phyloP scores from a whole-genome alignment of 2,329 filamentous ascomycete genomes.

The Nemania serpens region DNA sequence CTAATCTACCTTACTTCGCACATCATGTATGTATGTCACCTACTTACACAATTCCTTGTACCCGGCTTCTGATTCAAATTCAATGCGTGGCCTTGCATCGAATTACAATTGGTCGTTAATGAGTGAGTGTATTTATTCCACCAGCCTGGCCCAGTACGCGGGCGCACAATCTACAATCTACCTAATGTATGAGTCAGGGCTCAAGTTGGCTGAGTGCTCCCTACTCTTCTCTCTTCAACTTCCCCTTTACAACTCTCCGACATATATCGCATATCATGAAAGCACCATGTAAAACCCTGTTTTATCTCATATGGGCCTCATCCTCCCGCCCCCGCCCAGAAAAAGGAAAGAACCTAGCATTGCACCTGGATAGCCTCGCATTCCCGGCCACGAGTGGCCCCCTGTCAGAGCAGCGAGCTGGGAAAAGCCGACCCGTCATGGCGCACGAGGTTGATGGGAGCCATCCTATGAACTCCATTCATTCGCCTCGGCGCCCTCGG shows the following conservation, averaged over 20 bases:
- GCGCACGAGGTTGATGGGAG: background rate
- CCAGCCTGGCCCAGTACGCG: background rate
- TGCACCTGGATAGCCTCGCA: background rate
- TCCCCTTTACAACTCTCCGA: background rate
- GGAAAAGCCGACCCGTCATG: background rate
- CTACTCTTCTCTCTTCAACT: background rate
- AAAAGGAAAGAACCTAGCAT: background rate
- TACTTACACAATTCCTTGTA: no score
- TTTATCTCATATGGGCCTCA: background rate
- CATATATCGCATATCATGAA: background rate
- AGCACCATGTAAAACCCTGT: background rate
- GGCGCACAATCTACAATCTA: constrained; percentile 7
- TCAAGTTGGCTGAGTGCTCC: constrained; percentile 27
- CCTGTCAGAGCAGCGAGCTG: background rate
- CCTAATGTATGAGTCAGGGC: background rate
- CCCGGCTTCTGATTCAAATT: no score
- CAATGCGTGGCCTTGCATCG: no score
- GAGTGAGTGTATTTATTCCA: constrained; percentile 12
- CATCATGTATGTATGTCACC: no score
- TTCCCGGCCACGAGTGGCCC: background rate
- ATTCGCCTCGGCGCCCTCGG: constrained; percentile 54
- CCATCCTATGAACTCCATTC: constrained; percentile 34
- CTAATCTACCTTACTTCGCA: no score
- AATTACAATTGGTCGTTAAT: background rate
- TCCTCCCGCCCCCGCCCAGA: background rate